These are phyloP conservation scores for Haplosporangium gracile DNA, from an alignment of 192 early-diverging fungal species.

Conservation along the genomic window DNA sequence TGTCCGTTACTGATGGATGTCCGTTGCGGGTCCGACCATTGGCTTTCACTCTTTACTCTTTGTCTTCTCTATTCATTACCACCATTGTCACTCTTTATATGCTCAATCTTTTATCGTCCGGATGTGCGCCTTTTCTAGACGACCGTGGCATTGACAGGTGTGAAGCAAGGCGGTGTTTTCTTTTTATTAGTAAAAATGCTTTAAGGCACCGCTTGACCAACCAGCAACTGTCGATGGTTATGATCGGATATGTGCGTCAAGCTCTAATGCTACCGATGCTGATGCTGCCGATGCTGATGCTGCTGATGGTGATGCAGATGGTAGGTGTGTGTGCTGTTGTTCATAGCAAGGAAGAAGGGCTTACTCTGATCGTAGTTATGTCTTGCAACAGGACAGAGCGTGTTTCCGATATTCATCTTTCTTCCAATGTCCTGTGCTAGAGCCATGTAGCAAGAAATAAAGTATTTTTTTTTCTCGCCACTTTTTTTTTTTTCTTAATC, in stretches of 20 bases:
- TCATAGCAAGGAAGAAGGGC: not conserved
- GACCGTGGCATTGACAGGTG: not conserved
- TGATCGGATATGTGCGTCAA: not conserved
- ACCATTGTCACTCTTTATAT: not conserved
- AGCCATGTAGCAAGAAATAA: not conserved
- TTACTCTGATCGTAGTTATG: too few relatives aligned
- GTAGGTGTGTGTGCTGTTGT: not conserved
- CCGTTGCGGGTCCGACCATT: constrained; percentile 9
- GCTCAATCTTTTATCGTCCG: not conserved
- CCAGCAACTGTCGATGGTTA: not conserved
- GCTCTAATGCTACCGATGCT: not conserved
- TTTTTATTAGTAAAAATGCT: not conserved
- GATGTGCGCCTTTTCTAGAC: not conserved
- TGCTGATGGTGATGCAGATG: not conserved
- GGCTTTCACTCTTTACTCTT: not conserved
- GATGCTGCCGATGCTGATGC: not conserved
- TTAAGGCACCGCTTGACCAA: constrained; percentile 6
- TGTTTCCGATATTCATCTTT: not conserved
- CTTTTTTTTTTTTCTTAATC: not conserved
- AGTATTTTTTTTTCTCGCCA: constrained; percentile 6
- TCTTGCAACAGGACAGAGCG: too few relatives aligned
- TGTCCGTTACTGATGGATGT: not conserved
- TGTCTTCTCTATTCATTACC: not conserved
- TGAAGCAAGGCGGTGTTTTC: not conserved
- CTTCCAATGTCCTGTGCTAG: not conserved